These are phyloP conservation scores for Globisporangium viniferum DNA, from an alignment of 352 stramenopile species.

Conservation along the genomic window DNA sequence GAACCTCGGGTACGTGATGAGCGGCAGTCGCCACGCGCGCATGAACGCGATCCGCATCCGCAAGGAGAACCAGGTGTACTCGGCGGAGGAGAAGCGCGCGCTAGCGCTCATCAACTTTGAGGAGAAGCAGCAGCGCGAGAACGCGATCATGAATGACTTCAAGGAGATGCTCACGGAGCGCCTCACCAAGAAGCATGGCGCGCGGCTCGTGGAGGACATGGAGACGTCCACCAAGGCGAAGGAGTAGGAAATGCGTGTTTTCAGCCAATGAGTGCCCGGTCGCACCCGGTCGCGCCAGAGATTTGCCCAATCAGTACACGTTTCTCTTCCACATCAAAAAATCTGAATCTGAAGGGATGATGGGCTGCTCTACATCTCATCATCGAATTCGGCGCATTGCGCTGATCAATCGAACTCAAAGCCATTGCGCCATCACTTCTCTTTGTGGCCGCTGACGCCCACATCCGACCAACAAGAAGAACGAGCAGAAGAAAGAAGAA, in stretches of 20 bases:
- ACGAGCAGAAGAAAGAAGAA: background rate
- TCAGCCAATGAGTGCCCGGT: slow-evolving; percentile 14
- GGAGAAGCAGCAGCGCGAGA: slow-evolving; percentile 98
- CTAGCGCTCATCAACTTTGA: slow-evolving; percentile 98
- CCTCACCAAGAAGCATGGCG: slow-evolving; percentile 86
- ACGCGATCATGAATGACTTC: slow-evolving; percentile 97
- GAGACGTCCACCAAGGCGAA: slow-evolving; percentile 58
- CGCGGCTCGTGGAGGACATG: slow-evolving; percentile 84
- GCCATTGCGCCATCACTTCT: background rate
- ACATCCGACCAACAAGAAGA: background rate
- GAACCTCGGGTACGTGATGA: slow-evolving; percentile 96
- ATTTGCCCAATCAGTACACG: slow-evolving; percentile 13
- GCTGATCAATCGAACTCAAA: background rate
- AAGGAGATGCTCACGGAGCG: slow-evolving; percentile 89
- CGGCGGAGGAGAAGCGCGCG: slow-evolving; percentile 97
- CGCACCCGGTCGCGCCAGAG: background rate
- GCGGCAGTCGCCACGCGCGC: slow-evolving; percentile 93
- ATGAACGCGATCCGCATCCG: slow-evolving; percentile 99
- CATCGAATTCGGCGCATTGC: slow-evolving; percentile 6
- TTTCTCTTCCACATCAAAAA: background rate
- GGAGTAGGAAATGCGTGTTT: slow-evolving; percentile 8
- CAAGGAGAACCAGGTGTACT: slow-evolving; percentile 99
- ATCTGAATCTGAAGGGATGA: background rate
- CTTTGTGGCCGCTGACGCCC: background rate
- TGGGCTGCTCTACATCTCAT: background rate